Evolutionary conservation across 2,329 filamentous ascomycete genomes (phyloP), one percentile per base, ranked within the genome.

Genomic region (Colletotrichum sublineola): DNA sequence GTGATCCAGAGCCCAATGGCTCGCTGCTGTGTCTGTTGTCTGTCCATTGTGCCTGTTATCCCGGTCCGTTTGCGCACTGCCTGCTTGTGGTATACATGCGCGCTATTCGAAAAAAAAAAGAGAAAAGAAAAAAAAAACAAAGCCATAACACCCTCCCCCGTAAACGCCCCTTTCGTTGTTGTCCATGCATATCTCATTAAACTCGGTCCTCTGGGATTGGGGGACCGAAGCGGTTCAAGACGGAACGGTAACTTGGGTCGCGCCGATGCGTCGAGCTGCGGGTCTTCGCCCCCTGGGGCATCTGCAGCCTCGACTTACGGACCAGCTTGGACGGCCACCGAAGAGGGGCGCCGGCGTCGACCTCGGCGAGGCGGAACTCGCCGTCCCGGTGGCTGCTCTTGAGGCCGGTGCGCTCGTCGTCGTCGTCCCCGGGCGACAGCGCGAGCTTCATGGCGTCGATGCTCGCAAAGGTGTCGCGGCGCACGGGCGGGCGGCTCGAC

Each of bases 391-490:
- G 56, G 56, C 65, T 36, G 42, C 29, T 31, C 44, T 52, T 53
- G 44, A 31, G 40, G 44, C 15, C 53, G 15, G 52, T 46, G 42
- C 53, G 29, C 55, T 74, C 61, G 14, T 60, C 7, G 33, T 74
- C 57, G 57, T 69, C 62, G 40, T 18, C 14, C 40, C 5, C 18
- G 40, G 57, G 38, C 40, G 33, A 11, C n/a, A n/a, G 2, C 12
- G 46, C 20, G 29, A 31, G 31, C 40, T 67, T 68, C n/a, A 53
- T 20, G 38, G 60, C 57, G 24, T 33, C 24, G 1, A 73, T 53
- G 42, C 63, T 66, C 4, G 71, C 62, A 24, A 71, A 58, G 24
- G 71, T 71, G 29, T 73, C 71, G 15, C 61, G 53, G 53, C 50
- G 52, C 5, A 53, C 33, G 3, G 5, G 31, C 11, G 58, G 67